Evolutionary conservation across 208 protist genomes (phyloP).

Genomic region (Crithidia bombi): DNA sequence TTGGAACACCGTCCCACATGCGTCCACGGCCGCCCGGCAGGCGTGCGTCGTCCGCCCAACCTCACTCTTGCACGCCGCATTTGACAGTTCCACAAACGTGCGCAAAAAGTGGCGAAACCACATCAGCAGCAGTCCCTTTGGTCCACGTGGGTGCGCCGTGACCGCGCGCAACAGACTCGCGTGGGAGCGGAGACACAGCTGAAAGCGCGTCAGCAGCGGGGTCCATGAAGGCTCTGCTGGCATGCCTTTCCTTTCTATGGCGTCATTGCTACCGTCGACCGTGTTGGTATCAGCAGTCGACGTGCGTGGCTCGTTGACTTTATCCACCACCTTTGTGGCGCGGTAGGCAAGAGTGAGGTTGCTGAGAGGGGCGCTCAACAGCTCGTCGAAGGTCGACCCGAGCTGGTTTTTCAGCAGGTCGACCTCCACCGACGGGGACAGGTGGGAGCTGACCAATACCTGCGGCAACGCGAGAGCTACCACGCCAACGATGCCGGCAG

Average conservation of each 20-base stretch:
- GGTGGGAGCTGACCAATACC: background rate
- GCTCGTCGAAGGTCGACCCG: background rate
- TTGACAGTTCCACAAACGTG: slow-evolving; percentile 59
- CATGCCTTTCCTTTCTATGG: background rate
- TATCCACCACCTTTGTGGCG: background rate
- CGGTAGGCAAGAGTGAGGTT: slow-evolving; percentile 16
- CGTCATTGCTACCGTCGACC: background rate
- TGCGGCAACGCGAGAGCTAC: background rate
- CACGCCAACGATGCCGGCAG: slow-evolving; percentile 20
- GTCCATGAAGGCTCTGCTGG: slow-evolving; percentile 1
- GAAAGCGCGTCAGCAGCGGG: slow-evolving; percentile 28
- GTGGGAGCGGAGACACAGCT: slow-evolving; percentile 33
- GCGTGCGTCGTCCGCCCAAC: slow-evolving; percentile 16
- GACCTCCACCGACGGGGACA: background rate
- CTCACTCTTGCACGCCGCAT: slow-evolving; percentile 41
- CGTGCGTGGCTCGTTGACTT: background rate
- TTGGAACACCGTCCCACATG: slow-evolving; percentile 59
- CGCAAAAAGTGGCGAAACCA: slow-evolving; percentile 53
- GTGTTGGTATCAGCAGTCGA: no score
- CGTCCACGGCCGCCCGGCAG: slow-evolving; percentile 52
- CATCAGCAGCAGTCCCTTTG: slow-evolving; percentile 18
- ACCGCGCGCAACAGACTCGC: slow-evolving; percentile 28
- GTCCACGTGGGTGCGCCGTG: background rate
- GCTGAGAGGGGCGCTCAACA: background rate
- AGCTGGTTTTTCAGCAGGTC: background rate